Conservation (phyloP, 495 filamentous ascomycete species). For the Zalerion maritima region DNA sequence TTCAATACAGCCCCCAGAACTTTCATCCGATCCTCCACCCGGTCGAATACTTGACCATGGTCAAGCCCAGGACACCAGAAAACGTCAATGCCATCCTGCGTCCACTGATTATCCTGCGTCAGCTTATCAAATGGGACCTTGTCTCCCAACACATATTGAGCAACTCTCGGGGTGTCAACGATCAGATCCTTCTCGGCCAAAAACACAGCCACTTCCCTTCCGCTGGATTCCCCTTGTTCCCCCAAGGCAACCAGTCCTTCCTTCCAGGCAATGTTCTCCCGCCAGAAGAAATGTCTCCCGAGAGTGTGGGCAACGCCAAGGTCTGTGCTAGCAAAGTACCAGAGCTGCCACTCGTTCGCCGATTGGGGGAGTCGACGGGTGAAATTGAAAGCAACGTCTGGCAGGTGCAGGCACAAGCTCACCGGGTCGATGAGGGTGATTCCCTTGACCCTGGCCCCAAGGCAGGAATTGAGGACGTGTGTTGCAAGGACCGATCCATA, state of each 20-base stretch:
- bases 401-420: slow-evolving; percentile 48
- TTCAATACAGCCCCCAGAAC: slow-evolving; percentile 31
- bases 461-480: slow-evolving; percentile 37
- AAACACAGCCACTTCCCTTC: slow-evolving; percentile 34
- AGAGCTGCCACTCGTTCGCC: slow-evolving; percentile 51
- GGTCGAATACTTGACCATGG: slow-evolving; percentile 56
- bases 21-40: slow-evolving; percentile 17
- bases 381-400: slow-evolving; percentile 61
- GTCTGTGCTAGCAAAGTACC: slow-evolving; percentile 54
- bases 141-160: slow-evolving; percentile 36
- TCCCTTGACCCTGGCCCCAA: slow-evolving; percentile 28
- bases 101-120: slow-evolving; percentile 32
- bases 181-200: slow-evolving; percentile 49
- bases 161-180: slow-evolving; percentile 42
- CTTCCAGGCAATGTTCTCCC: slow-evolving; percentile 51
- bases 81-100: slow-evolving; percentile 38
- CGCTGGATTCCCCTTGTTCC: slow-evolving; percentile 5
- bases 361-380: slow-evolving; percentile 34
- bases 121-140: slow-evolving; percentile 11
- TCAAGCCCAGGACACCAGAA: slow-evolving; percentile 48
- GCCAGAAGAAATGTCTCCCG: slow-evolving; percentile 52
- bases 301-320: slow-evolving; percentile 44
- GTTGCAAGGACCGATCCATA: slow-evolving; percentile 49
- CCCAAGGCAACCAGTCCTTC: slow-evolving; percentile 31
- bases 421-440: slow-evolving; percentile 50